Evolutionary conservation across 169 alveolate genomes (phyloP).

Genomic region (Theileria equi): DNA sequence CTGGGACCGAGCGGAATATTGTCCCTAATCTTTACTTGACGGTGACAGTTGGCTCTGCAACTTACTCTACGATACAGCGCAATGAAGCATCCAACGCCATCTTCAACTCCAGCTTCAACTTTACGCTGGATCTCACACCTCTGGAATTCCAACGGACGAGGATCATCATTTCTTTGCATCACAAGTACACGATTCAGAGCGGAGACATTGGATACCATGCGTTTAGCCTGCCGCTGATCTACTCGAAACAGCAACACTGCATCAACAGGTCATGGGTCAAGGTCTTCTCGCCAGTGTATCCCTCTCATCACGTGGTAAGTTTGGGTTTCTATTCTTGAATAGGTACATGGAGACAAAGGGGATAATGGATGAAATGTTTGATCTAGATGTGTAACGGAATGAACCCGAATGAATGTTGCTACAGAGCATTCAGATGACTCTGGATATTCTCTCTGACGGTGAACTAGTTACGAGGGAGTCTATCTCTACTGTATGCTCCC

Average conservation of each 20-base stretch:
- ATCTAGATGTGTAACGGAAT: background rate
- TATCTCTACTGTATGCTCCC: too few species aligned
- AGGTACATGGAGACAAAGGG: background rate
- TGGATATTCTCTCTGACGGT: too few species aligned
- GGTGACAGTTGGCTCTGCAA: constrained; percentile 62
- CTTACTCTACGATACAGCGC: constrained; percentile 65
- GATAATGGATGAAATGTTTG: background rate
- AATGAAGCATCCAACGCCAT: constrained; percentile 76
- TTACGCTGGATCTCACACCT: constrained; percentile 72
- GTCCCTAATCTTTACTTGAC: constrained; percentile 77
- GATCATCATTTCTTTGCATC: constrained; percentile 76
- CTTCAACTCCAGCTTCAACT: constrained; percentile 77
- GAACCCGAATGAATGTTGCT: too few species aligned
- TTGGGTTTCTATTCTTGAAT: too few species aligned
- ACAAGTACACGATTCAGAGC: constrained; percentile 76
- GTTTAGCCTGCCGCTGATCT: constrained; percentile 74
- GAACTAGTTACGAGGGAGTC: too few species aligned
- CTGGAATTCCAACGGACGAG: constrained; percentile 73
- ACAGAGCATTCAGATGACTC: too few species aligned
- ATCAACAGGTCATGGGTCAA: constrained; percentile 80
- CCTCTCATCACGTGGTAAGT: constrained; percentile 66
- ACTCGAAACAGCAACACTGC: constrained; percentile 82
- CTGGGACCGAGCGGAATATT: constrained; percentile 71
- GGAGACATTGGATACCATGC: constrained; percentile 80
- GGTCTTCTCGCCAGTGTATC: constrained; percentile 52